Evolutionary conservation across 2,329 filamentous ascomycete genomes (phyloP), one percentile per base, ranked within the genome.

Genomic region (Verticillium nubilum): DNA sequence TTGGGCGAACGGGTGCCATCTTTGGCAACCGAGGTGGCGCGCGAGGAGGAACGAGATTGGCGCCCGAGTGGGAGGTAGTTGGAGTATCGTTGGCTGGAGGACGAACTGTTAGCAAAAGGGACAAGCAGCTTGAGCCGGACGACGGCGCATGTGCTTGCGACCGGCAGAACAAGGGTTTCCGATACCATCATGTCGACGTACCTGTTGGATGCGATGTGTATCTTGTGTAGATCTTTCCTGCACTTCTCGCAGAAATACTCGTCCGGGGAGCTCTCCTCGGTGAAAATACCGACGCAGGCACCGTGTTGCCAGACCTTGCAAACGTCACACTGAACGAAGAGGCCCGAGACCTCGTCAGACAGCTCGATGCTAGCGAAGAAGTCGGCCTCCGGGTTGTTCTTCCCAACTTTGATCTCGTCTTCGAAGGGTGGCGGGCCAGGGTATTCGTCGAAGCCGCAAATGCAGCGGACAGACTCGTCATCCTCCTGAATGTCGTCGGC

Each of bases 251-350:
- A 99, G 72, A 95, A 99, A 78, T 99, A 99, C 74, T 98, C 93
- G 58, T 98, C 94, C 10, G 95, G 95, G 65, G 91, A 94, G 72
- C 90, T 88, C 66, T 91, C 89, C 74, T 97, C 94, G 66, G 95
- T 95, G 78, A 96, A 92, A 69, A 99, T 97, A 62, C 95, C 94
- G 61, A 99, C 94, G 71, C 95, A 99, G 62, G 93, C 94, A 68
- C 95, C 95, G 73, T 99, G 95, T 74, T 99, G 95, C 95, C 94
- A 99, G 64, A 98, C 95, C 73, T 96, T 96, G 80, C 95, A 99
- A 64, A 91, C 82, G 76, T 98, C 95, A 83, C 95, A 99, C 79
- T 98, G 94, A 66, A 99, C 93, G 76, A 97, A 99, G 75, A 98
- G 89, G 57, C 93, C 94, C 52, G 94, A 95, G 65, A 94, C 83